Evolutionary conservation across 768 basidiomycete species (phyloP), one percentile per base, ranked within the genome.

Genomic region (Plicaturopsis crispa): DNA sequence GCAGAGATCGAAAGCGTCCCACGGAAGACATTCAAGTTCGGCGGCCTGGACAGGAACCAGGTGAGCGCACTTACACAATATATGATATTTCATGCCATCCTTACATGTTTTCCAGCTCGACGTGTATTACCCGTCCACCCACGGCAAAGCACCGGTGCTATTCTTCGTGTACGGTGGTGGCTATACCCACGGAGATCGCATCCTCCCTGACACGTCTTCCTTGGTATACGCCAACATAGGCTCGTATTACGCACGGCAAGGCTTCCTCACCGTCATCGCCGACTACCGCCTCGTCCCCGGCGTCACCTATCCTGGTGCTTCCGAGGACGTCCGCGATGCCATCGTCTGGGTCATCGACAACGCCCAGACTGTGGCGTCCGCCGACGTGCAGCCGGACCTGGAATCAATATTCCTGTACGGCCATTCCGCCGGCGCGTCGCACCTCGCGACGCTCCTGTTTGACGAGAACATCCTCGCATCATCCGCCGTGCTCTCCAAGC

Each of bases 131-230:
- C 80, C 77, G 0, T 44, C 60, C 2, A 24, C 59, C 3, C 35
- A 41, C 14, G 49, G 48, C 17, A 59, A 55, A 37, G 58, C 67
- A 0, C 75, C 76, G 0, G 60, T 83, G 16, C 56, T 84, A 18
- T 71, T 84, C 54, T 83, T 72, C 56, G 43, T 75, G 30, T 84
- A 85, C 43, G 82, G 82, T 1, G 82, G 82, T 2, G 78, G 80
- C 3, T 80, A 79, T 50, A 57, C 59, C 43, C 51, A 54, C 0
- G 81, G 81, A 1, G 59, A 62, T 0, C 69, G 75, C n/a, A 64
- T 57, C 6, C 50, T 72, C 30, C 60, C 67, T 1, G 56, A 66
- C 6, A 69, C 77, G 0, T 61, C 62, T 31, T 68, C 72, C 31
- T 65, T 80, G 33, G 62, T 54, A 7, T 82, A 81, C 49, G 62